Conservation (phyloP, 306 rosid species). For the Fagus crenata region DNA sequence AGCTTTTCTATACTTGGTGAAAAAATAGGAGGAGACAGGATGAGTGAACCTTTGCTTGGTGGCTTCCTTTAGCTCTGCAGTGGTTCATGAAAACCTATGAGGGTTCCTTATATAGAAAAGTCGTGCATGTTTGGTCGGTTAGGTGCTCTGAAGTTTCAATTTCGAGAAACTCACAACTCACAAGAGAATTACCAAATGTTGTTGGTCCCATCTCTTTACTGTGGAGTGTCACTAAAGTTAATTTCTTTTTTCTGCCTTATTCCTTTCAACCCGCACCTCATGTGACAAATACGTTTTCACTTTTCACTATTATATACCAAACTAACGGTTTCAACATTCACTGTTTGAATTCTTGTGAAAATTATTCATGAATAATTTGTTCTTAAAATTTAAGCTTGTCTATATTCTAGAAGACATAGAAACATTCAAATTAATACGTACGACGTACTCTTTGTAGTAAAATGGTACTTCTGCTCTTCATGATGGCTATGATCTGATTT, state of each 20-base stretch:
- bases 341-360: too few relatives aligned
- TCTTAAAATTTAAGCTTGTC: too few relatives aligned
- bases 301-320: too few relatives aligned
- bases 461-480: too few relatives aligned
- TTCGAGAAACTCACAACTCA: neutral
- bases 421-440: too few relatives aligned
- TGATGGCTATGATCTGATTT: too few relatives aligned
- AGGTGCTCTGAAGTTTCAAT: slow-evolving; percentile 9
- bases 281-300: neutral
- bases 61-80: slow-evolving; percentile 3
- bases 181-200: slow-evolving; percentile 28
- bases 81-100: neutral
- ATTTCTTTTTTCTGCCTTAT: neutral
- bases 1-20: neutral
- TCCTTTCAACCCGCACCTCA: neutral
- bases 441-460: too few relatives aligned
- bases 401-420: too few relatives aligned
- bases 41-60: neutral
- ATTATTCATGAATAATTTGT: too few relatives aligned
- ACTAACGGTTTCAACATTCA: neutral
- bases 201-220: slow-evolving; percentile 1
- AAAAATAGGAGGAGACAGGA: neutral
- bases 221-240: slow-evolving; percentile 33
- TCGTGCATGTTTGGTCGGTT: slow-evolving; percentile 23
- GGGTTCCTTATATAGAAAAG: slow-evolving; percentile 23